phyloP scores from a whole-genome alignment of 2,329 filamentous ascomycete genomes.

The Alternaria triticimaculans region DNA sequence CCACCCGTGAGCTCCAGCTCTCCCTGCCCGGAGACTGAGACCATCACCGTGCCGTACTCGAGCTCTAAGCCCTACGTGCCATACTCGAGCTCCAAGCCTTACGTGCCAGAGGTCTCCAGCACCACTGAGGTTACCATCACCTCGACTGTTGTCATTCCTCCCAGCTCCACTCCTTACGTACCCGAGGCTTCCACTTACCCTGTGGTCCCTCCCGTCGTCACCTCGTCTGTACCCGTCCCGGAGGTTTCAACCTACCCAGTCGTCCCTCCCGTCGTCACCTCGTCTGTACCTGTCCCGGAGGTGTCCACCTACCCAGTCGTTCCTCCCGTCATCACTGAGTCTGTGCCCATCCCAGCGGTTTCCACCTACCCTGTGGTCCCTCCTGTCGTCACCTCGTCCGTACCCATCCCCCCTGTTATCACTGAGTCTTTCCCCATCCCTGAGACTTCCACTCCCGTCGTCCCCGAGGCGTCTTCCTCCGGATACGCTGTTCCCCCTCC shows the following conservation, averaged over 20 bases:
- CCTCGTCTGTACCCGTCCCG: not conserved
- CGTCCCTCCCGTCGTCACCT: not conserved
- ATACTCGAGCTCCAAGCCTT: not conserved
- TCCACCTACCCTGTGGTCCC: not conserved
- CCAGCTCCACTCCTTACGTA: slow-evolving; percentile 4
- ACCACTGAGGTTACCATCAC: not conserved
- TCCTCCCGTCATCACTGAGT: not conserved
- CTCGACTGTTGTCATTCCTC: not conserved
- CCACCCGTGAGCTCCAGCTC: not conserved
- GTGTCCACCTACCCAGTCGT: not conserved
- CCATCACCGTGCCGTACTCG: not conserved
- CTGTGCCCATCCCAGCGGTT: not conserved
- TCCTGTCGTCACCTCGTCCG: not conserved
- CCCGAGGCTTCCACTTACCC: not conserved
- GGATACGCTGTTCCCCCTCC: not conserved
- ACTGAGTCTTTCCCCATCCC: not conserved
- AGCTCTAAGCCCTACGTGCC: not conserved
- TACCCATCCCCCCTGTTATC: not conserved
- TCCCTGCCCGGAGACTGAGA: slow-evolving; percentile 3
- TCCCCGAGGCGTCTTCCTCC: not conserved
- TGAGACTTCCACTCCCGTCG: not conserved
- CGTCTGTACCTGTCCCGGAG: not conserved
- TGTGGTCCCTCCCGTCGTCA: not conserved
- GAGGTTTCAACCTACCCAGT: not conserved
- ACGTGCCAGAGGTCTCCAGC: not conserved